Evolutionary conservation across 1,284 basidiomycete genomes (phyloP).

Genomic region (Rhizoctonia solani): DNA sequence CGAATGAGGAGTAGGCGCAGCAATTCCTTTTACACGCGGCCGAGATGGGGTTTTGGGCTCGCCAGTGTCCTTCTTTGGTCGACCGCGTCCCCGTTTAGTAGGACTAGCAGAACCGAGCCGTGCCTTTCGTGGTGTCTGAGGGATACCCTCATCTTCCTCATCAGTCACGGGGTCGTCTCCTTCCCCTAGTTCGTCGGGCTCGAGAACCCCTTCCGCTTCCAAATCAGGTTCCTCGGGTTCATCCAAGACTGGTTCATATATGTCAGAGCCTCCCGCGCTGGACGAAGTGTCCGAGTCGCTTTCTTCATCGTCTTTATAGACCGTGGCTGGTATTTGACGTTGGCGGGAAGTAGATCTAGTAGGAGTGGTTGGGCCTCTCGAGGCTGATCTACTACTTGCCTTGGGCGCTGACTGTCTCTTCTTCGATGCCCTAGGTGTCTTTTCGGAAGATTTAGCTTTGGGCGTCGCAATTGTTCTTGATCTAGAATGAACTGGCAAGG

Average conservation of each 20-base stretch:
- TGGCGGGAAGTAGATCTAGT: slow-evolving; percentile 21
- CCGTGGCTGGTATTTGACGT: background rate
- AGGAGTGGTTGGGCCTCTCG: slow-evolving; percentile 16
- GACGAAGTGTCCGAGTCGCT: slow-evolving; percentile 8
- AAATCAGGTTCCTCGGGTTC: slow-evolving; percentile 2
- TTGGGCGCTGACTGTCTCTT: slow-evolving; percentile 6
- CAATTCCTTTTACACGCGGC: slow-evolving; percentile 30
- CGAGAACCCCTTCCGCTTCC: background rate
- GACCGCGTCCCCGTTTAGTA: slow-evolving; percentile 6
- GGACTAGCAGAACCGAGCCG: slow-evolving; percentile 10
- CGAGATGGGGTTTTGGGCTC: slow-evolving; percentile 31
- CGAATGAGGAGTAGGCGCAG: slow-evolving; percentile 68
- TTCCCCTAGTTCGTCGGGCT: slow-evolving; percentile 4
- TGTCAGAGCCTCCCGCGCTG: slow-evolving; percentile 12
- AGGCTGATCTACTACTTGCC: background rate
- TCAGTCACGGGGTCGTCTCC: slow-evolving; percentile 19
- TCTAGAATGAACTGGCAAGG: background rate
- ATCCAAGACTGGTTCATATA: slow-evolving; percentile 3
- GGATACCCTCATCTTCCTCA: slow-evolving; percentile 6
- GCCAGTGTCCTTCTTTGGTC: background rate
- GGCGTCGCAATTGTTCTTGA: slow-evolving; percentile 5
- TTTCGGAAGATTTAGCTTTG: slow-evolving; percentile 12
- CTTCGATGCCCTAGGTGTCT: slow-evolving; percentile 7
- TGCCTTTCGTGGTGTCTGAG: slow-evolving; percentile 12
- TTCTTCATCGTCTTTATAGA: slow-evolving; percentile 12